phyloP scores from a whole-genome alignment of 176 grass and related monocot genomes.

The Metroxylon sagu region DNA sequence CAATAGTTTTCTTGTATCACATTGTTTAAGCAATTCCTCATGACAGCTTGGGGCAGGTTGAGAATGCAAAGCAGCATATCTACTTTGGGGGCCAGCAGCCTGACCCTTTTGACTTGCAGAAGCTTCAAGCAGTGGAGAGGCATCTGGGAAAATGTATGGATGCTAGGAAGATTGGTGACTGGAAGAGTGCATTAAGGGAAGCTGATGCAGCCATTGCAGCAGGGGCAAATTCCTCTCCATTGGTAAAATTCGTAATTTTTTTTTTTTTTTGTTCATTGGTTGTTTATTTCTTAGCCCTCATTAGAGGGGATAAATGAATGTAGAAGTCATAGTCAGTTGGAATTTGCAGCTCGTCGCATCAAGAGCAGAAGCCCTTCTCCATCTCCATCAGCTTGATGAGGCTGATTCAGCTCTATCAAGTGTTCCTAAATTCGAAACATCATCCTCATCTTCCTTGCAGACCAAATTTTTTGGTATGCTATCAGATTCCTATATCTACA shows the following conservation, averaged over 20 bases:
- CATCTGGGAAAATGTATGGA: constrained; percentile 51
- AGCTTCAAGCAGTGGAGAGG: constrained; percentile 59
- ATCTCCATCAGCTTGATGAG: constrained; percentile 66
- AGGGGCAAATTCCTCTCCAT: constrained; percentile 64
- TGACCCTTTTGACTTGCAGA: constrained; percentile 57
- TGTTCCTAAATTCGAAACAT: constrained; percentile 44
- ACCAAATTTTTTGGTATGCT: constrained; percentile 60
- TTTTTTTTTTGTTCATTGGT: not conserved
- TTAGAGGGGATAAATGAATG: constrained; percentile 17
- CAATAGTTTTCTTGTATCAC: constrained; percentile 2
- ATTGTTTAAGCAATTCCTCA: constrained; percentile 3
- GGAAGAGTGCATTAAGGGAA: constrained; percentile 78
- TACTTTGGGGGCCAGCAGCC: constrained; percentile 45
- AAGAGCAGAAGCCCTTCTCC: constrained; percentile 88
- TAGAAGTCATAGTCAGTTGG: not conserved
- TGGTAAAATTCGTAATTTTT: constrained; percentile 35
- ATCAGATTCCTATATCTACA: constrained; percentile 50
- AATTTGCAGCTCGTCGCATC: constrained; percentile 55
- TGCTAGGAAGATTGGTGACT: constrained; percentile 76
- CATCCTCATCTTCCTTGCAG: constrained; percentile 23
- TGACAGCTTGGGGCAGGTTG: constrained; percentile 62
- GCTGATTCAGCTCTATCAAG: constrained; percentile 56
- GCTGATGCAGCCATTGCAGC: constrained; percentile 67
- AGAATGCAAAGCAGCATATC: constrained; percentile 59
- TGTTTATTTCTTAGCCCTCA: too few species aligned